phyloP scores from a whole-genome alignment of 805 yeast genomes.

The Candida anglica region DNA sequence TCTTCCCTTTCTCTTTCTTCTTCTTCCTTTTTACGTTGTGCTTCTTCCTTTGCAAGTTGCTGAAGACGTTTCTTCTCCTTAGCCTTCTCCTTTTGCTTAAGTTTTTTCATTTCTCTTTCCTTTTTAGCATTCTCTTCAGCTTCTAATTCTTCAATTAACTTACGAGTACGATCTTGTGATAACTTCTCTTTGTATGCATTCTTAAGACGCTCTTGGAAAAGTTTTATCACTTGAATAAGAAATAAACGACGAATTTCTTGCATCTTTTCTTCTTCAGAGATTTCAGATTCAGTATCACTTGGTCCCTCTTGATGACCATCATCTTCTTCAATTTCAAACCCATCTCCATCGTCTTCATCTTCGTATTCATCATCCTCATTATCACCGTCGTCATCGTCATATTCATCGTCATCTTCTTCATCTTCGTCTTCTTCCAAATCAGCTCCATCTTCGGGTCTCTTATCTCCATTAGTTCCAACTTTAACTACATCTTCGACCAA shows the following conservation, averaged over 20 bases:
- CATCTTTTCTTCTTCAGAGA: conserved; percentile 56
- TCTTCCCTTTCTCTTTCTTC: conserved; percentile 39
- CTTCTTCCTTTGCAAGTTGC: conserved; percentile 63
- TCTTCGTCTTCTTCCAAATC: conserved; percentile 18
- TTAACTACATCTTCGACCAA: not conserved
- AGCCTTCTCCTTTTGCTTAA: conserved; percentile 62
- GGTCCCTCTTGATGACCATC: conserved; percentile 41
- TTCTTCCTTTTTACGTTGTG: conserved; percentile 50
- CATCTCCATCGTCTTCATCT: conserved; percentile 24
- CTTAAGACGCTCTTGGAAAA: conserved; percentile 69
- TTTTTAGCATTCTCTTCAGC: conserved; percentile 63
- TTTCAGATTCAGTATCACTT: conserved; percentile 33
- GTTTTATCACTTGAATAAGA: conserved; percentile 73
- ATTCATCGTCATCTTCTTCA: conserved; percentile 17
- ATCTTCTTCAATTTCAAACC: conserved; percentile 33
- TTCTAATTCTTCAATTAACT: conserved; percentile 63
- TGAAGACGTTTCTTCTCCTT: conserved; percentile 64
- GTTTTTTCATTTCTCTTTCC: conserved; percentile 63
- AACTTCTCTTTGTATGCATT: conserved; percentile 75
- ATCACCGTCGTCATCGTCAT: conserved; percentile 23
- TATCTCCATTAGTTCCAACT: no score
- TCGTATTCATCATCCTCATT: conserved; percentile 25
- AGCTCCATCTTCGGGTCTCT: not conserved
- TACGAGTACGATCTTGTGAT: conserved; percentile 68
- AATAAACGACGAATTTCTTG: conserved; percentile 79